Percentiles rank a stretch among this genome's conserved stretches.
Evolutionary conservation across 2,329 filamentous ascomycete species (phyloP).

Genomic region (Thielaviopsis cerberus): DNA sequence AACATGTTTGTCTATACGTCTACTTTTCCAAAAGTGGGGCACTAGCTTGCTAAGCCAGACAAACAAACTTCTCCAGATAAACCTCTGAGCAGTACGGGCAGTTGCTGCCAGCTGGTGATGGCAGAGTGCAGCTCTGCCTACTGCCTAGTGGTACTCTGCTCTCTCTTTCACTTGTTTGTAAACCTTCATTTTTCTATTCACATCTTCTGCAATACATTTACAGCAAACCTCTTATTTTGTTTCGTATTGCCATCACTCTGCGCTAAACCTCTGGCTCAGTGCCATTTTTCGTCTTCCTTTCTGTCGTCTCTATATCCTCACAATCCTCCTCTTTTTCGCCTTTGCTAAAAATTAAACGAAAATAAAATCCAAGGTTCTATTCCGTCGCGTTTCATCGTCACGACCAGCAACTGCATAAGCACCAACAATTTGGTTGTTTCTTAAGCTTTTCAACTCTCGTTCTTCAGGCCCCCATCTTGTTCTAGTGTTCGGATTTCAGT

Average conservation of each 20-base stretch:
- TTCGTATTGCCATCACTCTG: background rate
- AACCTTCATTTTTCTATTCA: background rate
- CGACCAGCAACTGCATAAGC: background rate
- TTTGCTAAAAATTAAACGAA: no score
- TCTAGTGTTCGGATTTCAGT: background rate
- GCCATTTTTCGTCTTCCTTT: background rate
- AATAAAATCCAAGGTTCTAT: background rate
- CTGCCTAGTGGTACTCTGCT: no score
- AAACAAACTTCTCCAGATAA: no score
- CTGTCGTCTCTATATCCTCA: background rate
- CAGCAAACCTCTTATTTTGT: background rate
- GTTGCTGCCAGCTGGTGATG: no score
- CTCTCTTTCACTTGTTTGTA: no score
- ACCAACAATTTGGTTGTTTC: no score
- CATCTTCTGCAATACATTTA: background rate
- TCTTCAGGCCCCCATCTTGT: background rate
- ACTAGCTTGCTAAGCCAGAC: no score
- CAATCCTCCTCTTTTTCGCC: no score
- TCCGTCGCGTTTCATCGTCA: background rate
- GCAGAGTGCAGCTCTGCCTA: no score
- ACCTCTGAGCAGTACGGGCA: no score
- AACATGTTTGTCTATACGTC: no score
- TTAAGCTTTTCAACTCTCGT: no score
- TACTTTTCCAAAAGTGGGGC: background rate
- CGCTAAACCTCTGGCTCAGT: background rate